Conservation (phyloP, 352 stramenopile species). For the Globisporangium viniferum region DNA sequence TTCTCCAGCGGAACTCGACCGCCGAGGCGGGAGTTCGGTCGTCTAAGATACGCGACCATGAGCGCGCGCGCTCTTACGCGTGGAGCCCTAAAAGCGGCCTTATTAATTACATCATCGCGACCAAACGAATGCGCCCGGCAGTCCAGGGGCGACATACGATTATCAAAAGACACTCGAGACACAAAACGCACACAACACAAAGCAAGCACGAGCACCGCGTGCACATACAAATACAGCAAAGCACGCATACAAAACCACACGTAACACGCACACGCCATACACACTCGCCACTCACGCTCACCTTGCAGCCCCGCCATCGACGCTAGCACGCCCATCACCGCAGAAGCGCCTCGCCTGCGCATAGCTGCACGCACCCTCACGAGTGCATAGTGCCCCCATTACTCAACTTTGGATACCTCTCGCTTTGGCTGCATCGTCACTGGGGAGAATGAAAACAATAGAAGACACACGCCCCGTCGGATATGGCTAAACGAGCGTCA, state of each 20-base stretch:
- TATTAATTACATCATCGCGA: constrained; percentile 28
- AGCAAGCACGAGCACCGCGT: not conserved
- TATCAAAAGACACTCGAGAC: not conserved
- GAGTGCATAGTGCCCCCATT: constrained; percentile 9
- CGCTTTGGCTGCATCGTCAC: constrained; percentile 21
- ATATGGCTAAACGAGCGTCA: constrained; percentile 32
- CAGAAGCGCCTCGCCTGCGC: not conserved
- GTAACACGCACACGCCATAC: not conserved
- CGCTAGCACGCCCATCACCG: not conserved
- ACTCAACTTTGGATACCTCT: constrained; percentile 22
- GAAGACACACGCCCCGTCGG: constrained; percentile 14
- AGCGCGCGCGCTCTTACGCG: not conserved
- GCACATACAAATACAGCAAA: not conserved
- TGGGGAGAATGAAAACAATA: constrained; percentile 2
- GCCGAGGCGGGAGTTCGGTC: not conserved
- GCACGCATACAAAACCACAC: not conserved
- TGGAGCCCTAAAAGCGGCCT: constrained; percentile 30
- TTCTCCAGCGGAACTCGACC: constrained; percentile 13
- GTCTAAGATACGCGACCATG: constrained; percentile 2
- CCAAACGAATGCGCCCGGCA: not conserved
- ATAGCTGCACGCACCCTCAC: not conserved
- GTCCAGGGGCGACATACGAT: not conserved
- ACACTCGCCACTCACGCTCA: not conserved
- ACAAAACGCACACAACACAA: not conserved
- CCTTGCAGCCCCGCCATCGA: not conserved